Conservation (phyloP, 23 red algal genomes). For the Agarophyton chilense region DNA sequence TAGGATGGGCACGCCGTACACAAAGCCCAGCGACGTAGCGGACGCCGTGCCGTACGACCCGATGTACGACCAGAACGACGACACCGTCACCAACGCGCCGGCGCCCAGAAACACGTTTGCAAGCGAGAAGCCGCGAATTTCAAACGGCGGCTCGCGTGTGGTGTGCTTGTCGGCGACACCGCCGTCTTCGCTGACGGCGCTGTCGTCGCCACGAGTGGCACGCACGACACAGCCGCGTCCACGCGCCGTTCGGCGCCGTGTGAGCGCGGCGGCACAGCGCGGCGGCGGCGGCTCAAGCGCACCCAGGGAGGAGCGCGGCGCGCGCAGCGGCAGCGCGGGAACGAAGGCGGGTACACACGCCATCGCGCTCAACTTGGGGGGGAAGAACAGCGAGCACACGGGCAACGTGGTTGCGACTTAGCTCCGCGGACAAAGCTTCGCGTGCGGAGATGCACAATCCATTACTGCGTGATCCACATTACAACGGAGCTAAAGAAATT, state of each 20-base stretch:
- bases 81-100: slow-evolving; percentile 76
- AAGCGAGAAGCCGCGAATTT: slow-evolving; percentile 94
- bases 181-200: background rate
- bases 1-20: slow-evolving; percentile 94
- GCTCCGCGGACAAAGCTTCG: no score
- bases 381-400: no score
- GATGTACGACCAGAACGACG: slow-evolving; percentile 91
- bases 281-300: background rate
- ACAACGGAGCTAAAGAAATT: no score
- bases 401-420: no score
- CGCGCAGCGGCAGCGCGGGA: background rate
- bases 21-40: slow-evolving; percentile 87
- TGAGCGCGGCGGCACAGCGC: background rate
- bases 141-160: slow-evolving; percentile 63
- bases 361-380: background rate
- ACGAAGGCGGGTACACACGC: background rate
- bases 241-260: no score
- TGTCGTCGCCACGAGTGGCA: background rate
- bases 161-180: background rate
- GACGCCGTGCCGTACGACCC: slow-evolving; percentile 82
- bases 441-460: no score
- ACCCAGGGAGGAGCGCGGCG: background rate
- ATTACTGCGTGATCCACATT: no score
- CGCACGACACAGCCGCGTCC: no score
- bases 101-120: slow-evolving; percentile 70